phyloP scores from a whole-genome alignment of 495 filamentous ascomycete species.

The Aspergillus homomorphus region DNA sequence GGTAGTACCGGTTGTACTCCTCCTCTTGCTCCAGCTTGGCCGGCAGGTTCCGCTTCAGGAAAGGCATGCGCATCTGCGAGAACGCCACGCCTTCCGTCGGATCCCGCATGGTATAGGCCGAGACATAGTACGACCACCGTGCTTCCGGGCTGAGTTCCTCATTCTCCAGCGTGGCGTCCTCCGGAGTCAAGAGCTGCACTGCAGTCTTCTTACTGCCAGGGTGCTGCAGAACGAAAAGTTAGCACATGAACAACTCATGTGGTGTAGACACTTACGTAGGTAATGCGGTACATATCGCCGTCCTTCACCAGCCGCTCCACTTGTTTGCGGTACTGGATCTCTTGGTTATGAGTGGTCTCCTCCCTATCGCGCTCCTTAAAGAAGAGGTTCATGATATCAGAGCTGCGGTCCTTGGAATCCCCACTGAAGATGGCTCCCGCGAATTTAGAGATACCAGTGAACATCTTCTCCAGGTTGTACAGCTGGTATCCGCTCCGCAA shows the following conservation, averaged over 20 bases:
- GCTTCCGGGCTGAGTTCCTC: slow-evolving; percentile 55
- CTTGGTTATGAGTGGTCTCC: slow-evolving; percentile 76
- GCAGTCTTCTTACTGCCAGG: slow-evolving; percentile 56
- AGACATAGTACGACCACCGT: slow-evolving; percentile 90
- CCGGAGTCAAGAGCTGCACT: slow-evolving; percentile 69
- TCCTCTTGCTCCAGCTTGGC: slow-evolving; percentile 49
- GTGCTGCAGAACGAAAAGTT: slow-evolving; percentile 39
- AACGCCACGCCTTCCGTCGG: slow-evolving; percentile 81
- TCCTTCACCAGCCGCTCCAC: slow-evolving; percentile 85
- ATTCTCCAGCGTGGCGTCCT: slow-evolving; percentile 75
- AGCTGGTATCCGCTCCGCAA: slow-evolving; percentile 84
- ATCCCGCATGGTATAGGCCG: slow-evolving; percentile 81
- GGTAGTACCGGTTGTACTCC: slow-evolving; percentile 46
- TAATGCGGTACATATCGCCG: slow-evolving; percentile 81
- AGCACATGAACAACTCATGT: too few relatives aligned
- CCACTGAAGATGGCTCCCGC: slow-evolving; percentile 69
- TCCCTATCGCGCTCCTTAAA: slow-evolving; percentile 75
- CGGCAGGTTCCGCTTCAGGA: slow-evolving; percentile 71
- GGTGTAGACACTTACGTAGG: slow-evolving; percentile 65
- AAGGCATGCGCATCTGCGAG: slow-evolving; percentile 60
- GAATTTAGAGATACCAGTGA: slow-evolving; percentile 71
- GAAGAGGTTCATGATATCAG: slow-evolving; percentile 79
- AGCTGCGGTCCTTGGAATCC: slow-evolving; percentile 87
- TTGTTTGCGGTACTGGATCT: slow-evolving; percentile 81
- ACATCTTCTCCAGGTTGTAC: slow-evolving; percentile 83